Conservation (phyloP, 2,329 filamentous ascomycete species). For the Albifimbria verrucaria region DNA sequence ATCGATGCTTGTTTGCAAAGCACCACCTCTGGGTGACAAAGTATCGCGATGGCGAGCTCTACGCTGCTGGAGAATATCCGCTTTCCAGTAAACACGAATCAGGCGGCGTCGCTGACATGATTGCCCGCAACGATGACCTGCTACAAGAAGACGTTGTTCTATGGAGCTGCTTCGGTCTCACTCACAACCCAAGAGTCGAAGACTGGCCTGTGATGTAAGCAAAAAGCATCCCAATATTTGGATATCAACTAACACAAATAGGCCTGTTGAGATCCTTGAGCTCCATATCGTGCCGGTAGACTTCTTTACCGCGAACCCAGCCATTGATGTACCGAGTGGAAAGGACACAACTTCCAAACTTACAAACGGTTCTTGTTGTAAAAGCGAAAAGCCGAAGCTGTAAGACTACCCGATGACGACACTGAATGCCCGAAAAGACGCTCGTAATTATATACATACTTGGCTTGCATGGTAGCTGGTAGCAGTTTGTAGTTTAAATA, state of each 20-base stretch:
- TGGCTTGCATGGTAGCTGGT: too few relatives aligned
- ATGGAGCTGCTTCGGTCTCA: conserved; percentile 58
- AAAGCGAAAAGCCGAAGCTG: neutral
- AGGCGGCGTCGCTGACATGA: conserved; percentile 45
- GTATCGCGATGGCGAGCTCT: conserved; percentile 46
- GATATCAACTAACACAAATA: neutral
- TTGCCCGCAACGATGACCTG: conserved; percentile 43
- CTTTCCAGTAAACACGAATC: conserved; percentile 43
- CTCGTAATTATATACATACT: neutral
- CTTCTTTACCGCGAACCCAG: conserved; percentile 47
- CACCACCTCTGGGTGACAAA: conserved; percentile 49
- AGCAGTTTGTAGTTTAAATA: too few relatives aligned
- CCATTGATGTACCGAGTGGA: conserved; percentile 35
- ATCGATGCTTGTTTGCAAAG: conserved; percentile 41
- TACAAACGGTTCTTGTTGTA: conserved; percentile 3
- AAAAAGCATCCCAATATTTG: neutral
- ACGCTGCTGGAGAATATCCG: conserved; percentile 48
- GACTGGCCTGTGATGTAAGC: conserved; percentile 66
- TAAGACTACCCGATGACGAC: neutral
- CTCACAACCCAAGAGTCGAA: conserved; percentile 62
- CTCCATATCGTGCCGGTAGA: conserved; percentile 46
- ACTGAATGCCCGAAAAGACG: neutral
- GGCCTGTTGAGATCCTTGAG: conserved; percentile 49
- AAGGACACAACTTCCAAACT: conserved; percentile 5
- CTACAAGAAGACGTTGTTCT: conserved; percentile 51